A percentile compares a stretch with the other conserved stretches of the same genome.
These are phyloP conservation scores for Tricharina praecox DNA, from an alignment of 495 filamentous ascomycete species.

Conservation along the genomic window DNA sequence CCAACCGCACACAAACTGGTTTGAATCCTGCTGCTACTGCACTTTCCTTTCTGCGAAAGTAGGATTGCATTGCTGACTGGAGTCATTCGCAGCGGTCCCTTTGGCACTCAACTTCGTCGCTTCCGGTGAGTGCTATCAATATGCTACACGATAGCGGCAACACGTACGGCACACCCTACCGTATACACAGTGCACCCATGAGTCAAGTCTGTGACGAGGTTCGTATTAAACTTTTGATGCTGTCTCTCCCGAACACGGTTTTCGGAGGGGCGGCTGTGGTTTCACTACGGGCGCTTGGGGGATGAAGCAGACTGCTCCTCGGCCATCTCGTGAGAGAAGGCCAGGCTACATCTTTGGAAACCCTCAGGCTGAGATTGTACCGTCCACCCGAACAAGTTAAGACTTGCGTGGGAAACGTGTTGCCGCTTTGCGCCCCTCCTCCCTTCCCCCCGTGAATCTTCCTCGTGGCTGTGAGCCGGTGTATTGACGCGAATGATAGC, in stretches of 20 bases:
- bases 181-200: no score
- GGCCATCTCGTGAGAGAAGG: constrained; percentile 33
- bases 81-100: constrained; percentile 39
- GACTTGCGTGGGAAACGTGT: constrained; percentile 86
- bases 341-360: constrained; percentile 17
- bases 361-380: constrained; percentile 63
- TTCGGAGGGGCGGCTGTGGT: constrained; percentile 36
- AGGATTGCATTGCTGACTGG: no score
- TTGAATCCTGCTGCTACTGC: constrained; percentile 23
- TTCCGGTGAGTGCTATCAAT: constrained; percentile 62
- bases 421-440: no score
- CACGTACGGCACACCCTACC: no score
- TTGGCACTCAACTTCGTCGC: constrained; percentile 69
- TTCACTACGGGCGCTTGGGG: constrained; percentile 73
- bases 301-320: constrained; percentile 30
- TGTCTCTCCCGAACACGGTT: constrained; percentile 10
- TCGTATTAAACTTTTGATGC: constrained; percentile 30
- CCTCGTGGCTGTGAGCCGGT: not conserved
- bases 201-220: no score
- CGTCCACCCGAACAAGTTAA: constrained; percentile 92
- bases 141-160: constrained; percentile 29
- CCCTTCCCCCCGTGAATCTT: constrained; percentile 2
- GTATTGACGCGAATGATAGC: constrained; percentile 30
- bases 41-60: no score
- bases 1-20: constrained; percentile 64